A percentile compares a stretch with the other conserved stretches of the same genome.
Evolutionary conservation across 1,284 basidiomycete genomes (phyloP).

Genomic region (Porogramme epimiltina): DNA sequence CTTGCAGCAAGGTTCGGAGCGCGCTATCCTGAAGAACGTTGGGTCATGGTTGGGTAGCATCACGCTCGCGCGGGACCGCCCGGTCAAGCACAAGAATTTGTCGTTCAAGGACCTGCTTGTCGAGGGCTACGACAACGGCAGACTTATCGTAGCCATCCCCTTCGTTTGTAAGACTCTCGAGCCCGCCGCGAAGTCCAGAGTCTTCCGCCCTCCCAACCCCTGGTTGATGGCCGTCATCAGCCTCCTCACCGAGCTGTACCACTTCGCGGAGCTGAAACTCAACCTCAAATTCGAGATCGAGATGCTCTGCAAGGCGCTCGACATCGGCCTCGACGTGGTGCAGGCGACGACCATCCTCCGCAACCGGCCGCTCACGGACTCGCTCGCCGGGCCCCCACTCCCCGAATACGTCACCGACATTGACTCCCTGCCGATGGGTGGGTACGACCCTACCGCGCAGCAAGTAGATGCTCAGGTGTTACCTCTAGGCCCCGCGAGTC

Average conservation of each 20-base stretch:
- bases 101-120: slow-evolving; percentile 96
- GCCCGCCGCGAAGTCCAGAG: slow-evolving; percentile 85
- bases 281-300: slow-evolving; percentile 99
- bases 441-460: slow-evolving; percentile 55
- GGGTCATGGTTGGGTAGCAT: slow-evolving; percentile 95
- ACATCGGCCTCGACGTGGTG: slow-evolving; percentile 85
- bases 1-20: slow-evolving; percentile 82
- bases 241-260: slow-evolving; percentile 93
- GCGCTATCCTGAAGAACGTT: slow-evolving; percentile 90
- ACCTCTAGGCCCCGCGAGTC: slow-evolving; percentile 53
- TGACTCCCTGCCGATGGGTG: slow-evolving; percentile 68
- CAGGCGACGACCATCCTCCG: slow-evolving; percentile 86
- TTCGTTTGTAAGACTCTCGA: slow-evolving; percentile 98
- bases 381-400: slow-evolving; percentile 54
- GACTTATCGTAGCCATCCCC: slow-evolving; percentile 93
- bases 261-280: slow-evolving; percentile 94
- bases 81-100: slow-evolving; percentile 92
- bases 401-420: slow-evolving; percentile 76
- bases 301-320: slow-evolving; percentile 91
- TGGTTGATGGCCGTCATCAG: slow-evolving; percentile 97
- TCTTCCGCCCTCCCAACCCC: slow-evolving; percentile 96
- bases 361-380: slow-evolving; percentile 60
- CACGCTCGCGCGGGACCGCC: slow-evolving; percentile 90
- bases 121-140: slow-evolving; percentile 92
- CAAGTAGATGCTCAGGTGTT: slow-evolving; percentile 61